Evolutionary conservation across 1,284 basidiomycete species (phyloP).

Genomic region (Leccinum pachyderme): DNA sequence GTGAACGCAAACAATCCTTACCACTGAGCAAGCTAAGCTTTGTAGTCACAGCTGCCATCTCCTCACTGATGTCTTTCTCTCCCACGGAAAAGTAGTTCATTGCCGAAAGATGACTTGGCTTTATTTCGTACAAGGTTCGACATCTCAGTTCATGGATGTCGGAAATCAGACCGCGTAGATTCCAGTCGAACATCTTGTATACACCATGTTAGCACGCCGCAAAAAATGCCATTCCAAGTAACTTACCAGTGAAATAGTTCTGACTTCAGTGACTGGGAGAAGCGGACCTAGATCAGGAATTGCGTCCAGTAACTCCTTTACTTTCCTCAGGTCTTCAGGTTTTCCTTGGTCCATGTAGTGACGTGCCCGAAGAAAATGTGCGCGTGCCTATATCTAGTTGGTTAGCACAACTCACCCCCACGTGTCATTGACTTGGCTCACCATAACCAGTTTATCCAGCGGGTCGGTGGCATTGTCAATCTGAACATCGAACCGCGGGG

Average conservation of each 20-base stretch:
- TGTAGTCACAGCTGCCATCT: not conserved
- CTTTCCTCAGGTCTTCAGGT: not conserved
- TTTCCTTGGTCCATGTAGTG: not conserved
- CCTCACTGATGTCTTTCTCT: constrained; percentile 1
- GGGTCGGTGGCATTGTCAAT: not conserved
- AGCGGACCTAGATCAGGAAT: constrained; percentile 6
- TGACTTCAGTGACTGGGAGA: constrained; percentile 3
- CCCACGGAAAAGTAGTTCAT: not conserved
- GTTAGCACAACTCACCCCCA: not conserved
- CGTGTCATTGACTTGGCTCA: not conserved
- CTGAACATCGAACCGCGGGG: not conserved
- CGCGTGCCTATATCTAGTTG: not conserved
- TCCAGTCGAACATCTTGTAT: constrained; percentile 13
- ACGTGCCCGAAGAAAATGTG: not conserved
- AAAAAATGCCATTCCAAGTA: not conserved
- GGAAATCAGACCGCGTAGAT: not conserved
- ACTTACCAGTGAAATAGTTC: constrained; percentile 1
- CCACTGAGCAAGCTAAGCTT: constrained; percentile 9
- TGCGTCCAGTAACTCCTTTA: not conserved
- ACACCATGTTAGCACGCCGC: not conserved
- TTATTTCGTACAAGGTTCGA: not conserved
- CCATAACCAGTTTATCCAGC: not conserved
- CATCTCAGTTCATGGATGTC: constrained; percentile 11
- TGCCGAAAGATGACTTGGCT: not conserved
- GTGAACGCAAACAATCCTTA: not conserved